Evolutionary conservation across 1,139 yeast species (phyloP), one percentile per base, ranked within the genome.

Genomic region (Scheffersomyces segobiensis): DNA sequence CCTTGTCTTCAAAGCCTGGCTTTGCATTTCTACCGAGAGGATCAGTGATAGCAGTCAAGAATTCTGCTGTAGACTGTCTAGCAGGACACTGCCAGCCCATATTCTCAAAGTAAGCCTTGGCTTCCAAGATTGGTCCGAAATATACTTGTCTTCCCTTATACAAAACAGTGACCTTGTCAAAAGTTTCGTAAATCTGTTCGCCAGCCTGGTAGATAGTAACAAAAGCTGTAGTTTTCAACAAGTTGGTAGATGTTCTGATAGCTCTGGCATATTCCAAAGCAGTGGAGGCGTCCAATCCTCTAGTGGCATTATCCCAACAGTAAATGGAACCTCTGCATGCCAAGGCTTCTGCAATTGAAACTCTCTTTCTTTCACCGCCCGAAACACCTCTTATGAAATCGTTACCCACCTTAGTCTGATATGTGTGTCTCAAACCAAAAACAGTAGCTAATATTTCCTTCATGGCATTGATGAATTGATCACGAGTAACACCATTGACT

Each of bases 271-370:
- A 87, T 67, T 87, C 91, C 64, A 87, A 78, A 26, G 92, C 92
- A 21, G 92, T 87, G 8, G 91, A 85, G 22, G 92, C 87, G 75
- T 87, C 92, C 60, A 87, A 78, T 69, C 92, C 92, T 73, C 91
- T 80, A n/a, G 92, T 87, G n/a, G 91, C 87, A 67, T 87, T 87
- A 76, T 87, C 93, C 89, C 90, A 88, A 68, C 88, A 84, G 65
- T 86, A 86, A 53, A 87, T 73, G 19, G 84, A 76, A 22, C 86
- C 88, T 55, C 83, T 75, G 70, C 85, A 80, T 20, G 87, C 85
- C 65, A 84, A 74, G 7, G 88, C 88, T 71, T 87, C 91, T 39
- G 86, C 88, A 61, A 85, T 78, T 2, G 88, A 84, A 24, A 85
- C 88, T 71, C 89, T 80, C 72, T 85, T 85, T 62, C 88, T 74